phyloP scores from a whole-genome alignment of 306 rosid genomes.

The Rosa multiflora region DNA sequence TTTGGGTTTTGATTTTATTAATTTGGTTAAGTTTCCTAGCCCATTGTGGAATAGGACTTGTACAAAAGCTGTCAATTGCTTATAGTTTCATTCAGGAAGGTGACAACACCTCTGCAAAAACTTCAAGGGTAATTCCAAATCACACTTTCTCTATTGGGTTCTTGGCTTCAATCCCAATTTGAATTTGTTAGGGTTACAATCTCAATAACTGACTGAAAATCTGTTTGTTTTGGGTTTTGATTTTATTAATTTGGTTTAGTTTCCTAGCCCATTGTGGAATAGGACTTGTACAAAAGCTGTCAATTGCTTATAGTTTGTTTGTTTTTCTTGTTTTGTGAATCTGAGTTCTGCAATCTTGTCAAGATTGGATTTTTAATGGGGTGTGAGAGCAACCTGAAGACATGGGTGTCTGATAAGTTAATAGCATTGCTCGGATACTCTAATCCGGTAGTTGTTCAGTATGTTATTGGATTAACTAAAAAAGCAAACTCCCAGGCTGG shows the following conservation, averaged over 20 bases:
- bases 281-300: too few relatives aligned
- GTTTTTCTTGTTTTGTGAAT: too few relatives aligned
- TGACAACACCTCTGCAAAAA: background rate
- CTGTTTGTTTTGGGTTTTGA: too few relatives aligned
- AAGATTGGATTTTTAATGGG: background rate
- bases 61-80: too few relatives aligned
- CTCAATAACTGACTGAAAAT: conserved; percentile 15
- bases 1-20: too few relatives aligned
- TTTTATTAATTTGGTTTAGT: too few relatives aligned
- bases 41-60: too few relatives aligned
- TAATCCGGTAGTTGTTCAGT: background rate
- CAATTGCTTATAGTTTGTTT: too few relatives aligned
- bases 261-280: too few relatives aligned
- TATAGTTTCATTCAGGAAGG: too few relatives aligned
- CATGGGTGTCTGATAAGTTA: background rate
- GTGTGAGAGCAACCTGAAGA: background rate
- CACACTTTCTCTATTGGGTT: too few relatives aligned
- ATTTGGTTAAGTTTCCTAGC: too few relatives aligned
- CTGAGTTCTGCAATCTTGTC: background rate
- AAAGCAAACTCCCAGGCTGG: background rate
- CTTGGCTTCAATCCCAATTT: background rate
- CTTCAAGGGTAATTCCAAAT: background rate
- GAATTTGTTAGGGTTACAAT: conserved; percentile 42
- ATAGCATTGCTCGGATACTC: background rate
- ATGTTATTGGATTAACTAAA: background rate